A percentile compares a stretch with the other conserved stretches of the same genome.
phyloP scores from a whole-genome alignment of 345 rosid genomes.

The Ceriops zippeliana region DNA sequence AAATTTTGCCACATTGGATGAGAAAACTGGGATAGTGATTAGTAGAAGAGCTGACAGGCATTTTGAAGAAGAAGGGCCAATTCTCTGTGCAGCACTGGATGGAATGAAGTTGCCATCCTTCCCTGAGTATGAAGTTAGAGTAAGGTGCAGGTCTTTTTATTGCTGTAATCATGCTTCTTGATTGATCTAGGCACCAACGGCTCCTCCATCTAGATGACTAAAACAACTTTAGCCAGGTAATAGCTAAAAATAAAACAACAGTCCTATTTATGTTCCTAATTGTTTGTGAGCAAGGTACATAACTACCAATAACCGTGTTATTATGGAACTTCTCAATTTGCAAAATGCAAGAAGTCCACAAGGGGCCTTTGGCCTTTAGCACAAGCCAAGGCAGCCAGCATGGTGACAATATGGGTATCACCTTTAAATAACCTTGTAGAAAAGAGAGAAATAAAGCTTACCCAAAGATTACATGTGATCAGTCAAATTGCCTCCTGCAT shows the following conservation, averaged over 20 bases:
- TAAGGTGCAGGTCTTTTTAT: conserved; percentile 50
- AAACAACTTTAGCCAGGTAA: background rate
- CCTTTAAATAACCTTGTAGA: too few relatives aligned
- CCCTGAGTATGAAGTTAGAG: conserved; percentile 90
- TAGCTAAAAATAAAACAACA: background rate
- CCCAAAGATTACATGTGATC: background rate
- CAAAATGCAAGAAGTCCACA: background rate
- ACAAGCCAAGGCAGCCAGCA: background rate
- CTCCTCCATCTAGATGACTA: background rate
- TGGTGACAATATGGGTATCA: too few relatives aligned
- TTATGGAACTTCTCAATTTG: background rate
- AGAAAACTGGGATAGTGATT: conserved; percentile 69
- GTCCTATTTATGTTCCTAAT: background rate
- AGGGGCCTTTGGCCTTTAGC: background rate
- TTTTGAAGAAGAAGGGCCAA: conserved; percentile 97
- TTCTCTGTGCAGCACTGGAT: conserved; percentile 85
- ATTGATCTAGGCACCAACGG: background rate
- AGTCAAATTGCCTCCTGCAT: background rate
- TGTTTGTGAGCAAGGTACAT: too few relatives aligned
- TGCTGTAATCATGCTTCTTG: background rate
- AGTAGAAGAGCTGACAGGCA: conserved; percentile 96
- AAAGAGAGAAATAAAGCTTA: background rate
- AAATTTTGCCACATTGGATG: conserved; percentile 93
- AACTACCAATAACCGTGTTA: too few relatives aligned
- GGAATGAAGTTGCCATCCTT: conserved; percentile 82